These are phyloP conservation scores for Tubosaeta sp. DNA, from an alignment of 768 basidiomycete species.

Conservation along the genomic window DNA sequence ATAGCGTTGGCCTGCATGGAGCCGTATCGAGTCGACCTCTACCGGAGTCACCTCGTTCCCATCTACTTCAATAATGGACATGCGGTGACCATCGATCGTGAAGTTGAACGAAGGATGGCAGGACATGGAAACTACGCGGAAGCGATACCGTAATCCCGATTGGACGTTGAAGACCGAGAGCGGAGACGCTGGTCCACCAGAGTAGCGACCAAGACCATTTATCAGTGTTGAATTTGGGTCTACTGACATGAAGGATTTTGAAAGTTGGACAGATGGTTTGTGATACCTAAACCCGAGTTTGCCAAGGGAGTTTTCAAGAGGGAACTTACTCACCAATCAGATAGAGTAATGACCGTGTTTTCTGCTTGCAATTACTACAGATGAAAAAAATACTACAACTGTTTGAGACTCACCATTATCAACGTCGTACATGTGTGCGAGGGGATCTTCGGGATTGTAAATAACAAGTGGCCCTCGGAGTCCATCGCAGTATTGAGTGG, in stretches of 20 bases:
- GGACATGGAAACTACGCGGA: constrained; percentile 46
- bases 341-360: constrained; percentile 40
- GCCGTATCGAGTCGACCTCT: constrained; percentile 33
- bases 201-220: constrained; percentile 45
- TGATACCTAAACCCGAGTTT: constrained; percentile 31
- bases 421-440: constrained; percentile 36
- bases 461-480: constrained; percentile 36
- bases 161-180: constrained; percentile 43
- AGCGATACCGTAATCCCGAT: constrained; percentile 42
- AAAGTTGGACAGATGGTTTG: constrained; percentile 15
- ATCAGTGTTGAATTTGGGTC: constrained; percentile 41
- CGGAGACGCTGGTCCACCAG: constrained; percentile 32
- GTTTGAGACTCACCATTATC: constrained; percentile 34
- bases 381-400: not conserved
- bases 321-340: constrained; percentile 34
- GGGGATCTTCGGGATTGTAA: constrained; percentile 39
- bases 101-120: constrained; percentile 40
- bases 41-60: constrained; percentile 38
- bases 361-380: constrained; percentile 13
- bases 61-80: constrained; percentile 51
- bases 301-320: not conserved
- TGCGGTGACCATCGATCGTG: constrained; percentile 38
- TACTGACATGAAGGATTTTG: constrained; percentile 6
- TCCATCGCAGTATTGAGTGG: constrained; percentile 34
- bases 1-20: constrained; percentile 34